Evolutionary conservation across 2,329 filamentous ascomycete species (phyloP), one percentile per base, ranked within the genome.

Genomic region (Fusarium floridanum): DNA sequence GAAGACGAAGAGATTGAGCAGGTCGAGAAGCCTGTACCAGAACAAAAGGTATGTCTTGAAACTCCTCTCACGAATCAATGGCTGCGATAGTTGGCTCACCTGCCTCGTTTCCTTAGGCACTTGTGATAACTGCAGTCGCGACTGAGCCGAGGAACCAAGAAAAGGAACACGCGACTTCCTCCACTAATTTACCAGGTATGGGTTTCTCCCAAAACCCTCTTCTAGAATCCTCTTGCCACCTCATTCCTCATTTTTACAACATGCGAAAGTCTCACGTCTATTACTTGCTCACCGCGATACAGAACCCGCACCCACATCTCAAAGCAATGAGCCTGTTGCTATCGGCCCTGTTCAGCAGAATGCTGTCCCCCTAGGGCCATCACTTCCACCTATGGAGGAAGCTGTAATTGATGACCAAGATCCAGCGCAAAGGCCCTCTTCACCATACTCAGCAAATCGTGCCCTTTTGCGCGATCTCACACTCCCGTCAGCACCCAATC

Each of bases 381-480:
- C 83, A 29, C 78, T 84, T n/a, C 84, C 84, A 4, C 77, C 79
- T 3, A 63, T 79, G 66, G 79, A 81, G 22, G 73, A 76, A 39
- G 63, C 74, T 14, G 55, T 76, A 56, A 22, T 67, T 6, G 71
- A 68, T 53, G 75, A 80, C 2, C 72, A 75, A 43, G 74, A 79
- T 27, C 66, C 66, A 7, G 32, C 73, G 10, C 76, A 79, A 14
- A 76, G 80, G 45, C 85, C 85, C 2, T 83, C 86, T 5, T 95
- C 93, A 1, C 93, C 93, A 1, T 94, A 95, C 83, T 89, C 91
- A 2, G 84, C 89, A 56, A 89, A 87, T 70, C 91, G 93, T 74
- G 86, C 90, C 32, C 83, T 91, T 24, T 84, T 95, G 17, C 92
- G 92, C 76, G 89, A 92, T 77, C 88, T 96, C 48, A 97, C 94